A percentile compares a stretch with the other conserved stretches of the same genome.
These are phyloP conservation scores for Pseudovirgaria hyperparasitica DNA, from an alignment of 2,329 filamentous ascomycete genomes.

Conservation along the genomic window DNA sequence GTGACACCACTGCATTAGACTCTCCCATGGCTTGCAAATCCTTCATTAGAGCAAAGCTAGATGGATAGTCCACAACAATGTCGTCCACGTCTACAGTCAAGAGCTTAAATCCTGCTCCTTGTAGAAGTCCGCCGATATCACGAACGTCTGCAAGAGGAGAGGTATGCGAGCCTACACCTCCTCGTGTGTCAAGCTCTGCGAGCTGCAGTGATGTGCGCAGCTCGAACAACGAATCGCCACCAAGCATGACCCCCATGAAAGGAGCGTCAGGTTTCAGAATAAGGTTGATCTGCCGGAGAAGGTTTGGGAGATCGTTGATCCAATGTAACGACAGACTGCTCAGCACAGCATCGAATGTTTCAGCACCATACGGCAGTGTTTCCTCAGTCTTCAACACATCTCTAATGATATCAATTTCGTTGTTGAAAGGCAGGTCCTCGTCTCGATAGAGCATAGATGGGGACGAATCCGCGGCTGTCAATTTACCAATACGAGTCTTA, in stretches of 20 bases:
- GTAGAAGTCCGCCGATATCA: conserved; percentile 78
- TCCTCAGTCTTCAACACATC: conserved; percentile 65
- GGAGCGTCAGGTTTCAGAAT: conserved; percentile 81
- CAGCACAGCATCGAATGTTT: conserved; percentile 78
- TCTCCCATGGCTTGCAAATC: conserved; percentile 97
- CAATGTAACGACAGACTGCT: conserved; percentile 87
- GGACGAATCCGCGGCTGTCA: conserved; percentile 76
- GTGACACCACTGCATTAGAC: conserved; percentile 73
- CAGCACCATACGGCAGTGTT: conserved; percentile 59
- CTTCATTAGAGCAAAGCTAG: conserved; percentile 80
- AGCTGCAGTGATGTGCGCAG: conserved; percentile 86
- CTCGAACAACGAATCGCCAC: conserved; percentile 88
- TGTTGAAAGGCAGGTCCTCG: conserved; percentile 59
- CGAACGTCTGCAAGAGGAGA: conserved; percentile 85
- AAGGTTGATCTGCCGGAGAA: conserved; percentile 73
- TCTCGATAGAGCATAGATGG: conserved; percentile 69
- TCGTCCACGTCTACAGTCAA: conserved; percentile 96
- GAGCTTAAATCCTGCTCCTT: conserved; percentile 84
- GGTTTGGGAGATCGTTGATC: conserved; percentile 88
- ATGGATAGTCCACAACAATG: conserved; percentile 87
- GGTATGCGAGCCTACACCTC: conserved; percentile 84
- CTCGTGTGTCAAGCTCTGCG: conserved; percentile 76
- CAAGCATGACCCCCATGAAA: conserved; percentile 92
- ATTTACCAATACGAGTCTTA: conserved; percentile 54
- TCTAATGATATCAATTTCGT: conserved; percentile 56